These are phyloP conservation scores for Neoscytalidium dimidiatum DNA, from an alignment of 2,329 filamentous ascomycete genomes.

Conservation along the genomic window DNA sequence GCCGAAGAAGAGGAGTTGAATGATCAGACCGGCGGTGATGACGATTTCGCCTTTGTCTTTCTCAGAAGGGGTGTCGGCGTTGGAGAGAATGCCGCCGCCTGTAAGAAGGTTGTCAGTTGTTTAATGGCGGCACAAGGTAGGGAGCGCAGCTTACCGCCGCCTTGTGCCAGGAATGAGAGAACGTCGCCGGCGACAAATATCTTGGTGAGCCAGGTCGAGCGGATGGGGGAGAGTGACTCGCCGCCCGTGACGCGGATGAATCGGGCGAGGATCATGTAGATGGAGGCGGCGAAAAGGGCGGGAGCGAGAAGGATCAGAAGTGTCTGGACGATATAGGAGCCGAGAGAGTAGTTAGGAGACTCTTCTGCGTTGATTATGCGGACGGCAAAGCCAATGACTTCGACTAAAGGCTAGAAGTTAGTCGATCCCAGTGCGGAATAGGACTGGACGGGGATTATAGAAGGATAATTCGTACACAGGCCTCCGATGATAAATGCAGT, in stretches of 20 bases:
- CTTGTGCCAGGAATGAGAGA: constrained; percentile 44
- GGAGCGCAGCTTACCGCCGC: too few species aligned
- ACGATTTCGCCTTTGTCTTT: constrained; percentile 40
- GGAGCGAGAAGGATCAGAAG: constrained; percentile 49
- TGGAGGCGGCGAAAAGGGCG: constrained; percentile 48
- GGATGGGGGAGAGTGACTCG: constrained; percentile 38
- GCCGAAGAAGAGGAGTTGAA: constrained; percentile 54
- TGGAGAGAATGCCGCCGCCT: not conserved
- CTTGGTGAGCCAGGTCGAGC: constrained; percentile 39
- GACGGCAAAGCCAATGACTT: constrained; percentile 53
- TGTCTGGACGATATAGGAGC: constrained; percentile 48
- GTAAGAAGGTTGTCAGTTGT: not conserved
- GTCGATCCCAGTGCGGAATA: too few species aligned
- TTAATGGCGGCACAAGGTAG: not conserved
- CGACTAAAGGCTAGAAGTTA: constrained; percentile 39
- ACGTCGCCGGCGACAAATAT: constrained; percentile 45
- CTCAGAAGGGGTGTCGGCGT: not conserved
- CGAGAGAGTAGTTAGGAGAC: too few species aligned
- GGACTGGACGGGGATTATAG: not conserved
- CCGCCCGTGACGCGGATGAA: constrained; percentile 39
- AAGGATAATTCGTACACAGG: constrained; percentile 43
- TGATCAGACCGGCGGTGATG: constrained; percentile 50
- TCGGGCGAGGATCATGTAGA: constrained; percentile 48
- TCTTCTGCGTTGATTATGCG: constrained; percentile 36
- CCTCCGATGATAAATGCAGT: constrained; percentile 55